Percentiles rank a stretch among this genome's conserved stretches.
These are phyloP conservation scores for Trichoderma guizhouense DNA, from an alignment of 2,329 filamentous ascomycete species.

Conservation along the genomic window DNA sequence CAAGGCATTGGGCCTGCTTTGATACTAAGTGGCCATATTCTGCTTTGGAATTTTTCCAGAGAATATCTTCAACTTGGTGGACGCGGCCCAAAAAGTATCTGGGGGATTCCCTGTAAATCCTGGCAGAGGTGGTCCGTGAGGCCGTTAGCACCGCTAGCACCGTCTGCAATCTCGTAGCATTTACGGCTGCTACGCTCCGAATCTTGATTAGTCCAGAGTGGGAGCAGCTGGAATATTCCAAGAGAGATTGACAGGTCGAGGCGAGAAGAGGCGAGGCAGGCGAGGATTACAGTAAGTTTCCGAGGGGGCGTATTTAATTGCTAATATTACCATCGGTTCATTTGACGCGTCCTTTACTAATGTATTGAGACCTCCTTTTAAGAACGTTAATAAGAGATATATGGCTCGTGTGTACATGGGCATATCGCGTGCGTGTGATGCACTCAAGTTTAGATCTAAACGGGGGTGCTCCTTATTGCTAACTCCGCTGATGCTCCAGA, in stretches of 20 bases:
- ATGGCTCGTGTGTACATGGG: neutral
- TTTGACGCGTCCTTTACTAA: neutral
- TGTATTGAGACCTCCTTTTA: neutral
- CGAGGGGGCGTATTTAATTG: neutral
- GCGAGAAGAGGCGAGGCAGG: neutral
- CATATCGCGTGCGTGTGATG: neutral
- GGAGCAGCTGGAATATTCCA: neutral
- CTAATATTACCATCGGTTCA: neutral
- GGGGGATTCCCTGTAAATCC: neutral
- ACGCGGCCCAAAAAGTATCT: neutral
- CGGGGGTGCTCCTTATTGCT: neutral
- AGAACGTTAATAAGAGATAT: neutral
- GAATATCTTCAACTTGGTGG: neutral
- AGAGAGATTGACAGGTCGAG: neutral
- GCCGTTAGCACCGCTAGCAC: neutral
- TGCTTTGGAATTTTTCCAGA: neutral
- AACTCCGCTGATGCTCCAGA: neutral
- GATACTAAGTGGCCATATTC: neutral
- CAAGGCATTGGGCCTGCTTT: neutral
- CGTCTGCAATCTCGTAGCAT: neutral
- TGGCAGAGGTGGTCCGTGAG: neutral
- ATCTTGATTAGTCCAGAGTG: neutral
- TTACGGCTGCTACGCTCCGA: neutral
- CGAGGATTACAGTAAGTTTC: neutral
- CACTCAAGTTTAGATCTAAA: neutral